Conservation (phyloP, 805 yeast species). For the Ascoidea tarda region DNA sequence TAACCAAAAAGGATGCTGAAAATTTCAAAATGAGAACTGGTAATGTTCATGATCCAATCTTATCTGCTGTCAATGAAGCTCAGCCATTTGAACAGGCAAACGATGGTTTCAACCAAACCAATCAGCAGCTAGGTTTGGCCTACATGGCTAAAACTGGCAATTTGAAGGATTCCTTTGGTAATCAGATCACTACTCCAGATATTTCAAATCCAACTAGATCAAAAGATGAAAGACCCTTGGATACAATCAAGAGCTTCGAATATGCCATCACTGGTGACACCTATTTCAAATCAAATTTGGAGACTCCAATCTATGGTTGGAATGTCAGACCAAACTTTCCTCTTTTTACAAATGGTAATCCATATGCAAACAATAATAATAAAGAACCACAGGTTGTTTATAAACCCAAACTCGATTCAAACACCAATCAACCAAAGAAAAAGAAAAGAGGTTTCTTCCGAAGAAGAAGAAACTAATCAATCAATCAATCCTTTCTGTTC, state of each 20-base stretch:
- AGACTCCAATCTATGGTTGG: constrained; percentile 72
- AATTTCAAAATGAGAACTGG: constrained; percentile 45
- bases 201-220: constrained; percentile 86
- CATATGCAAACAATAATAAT: constrained; percentile 16
- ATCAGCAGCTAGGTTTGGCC: neutral
- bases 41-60: constrained; percentile 58
- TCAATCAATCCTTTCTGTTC: too few relatives aligned
- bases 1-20: constrained; percentile 36
- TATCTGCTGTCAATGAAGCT: constrained; percentile 86
- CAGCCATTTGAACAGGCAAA: constrained; percentile 79
- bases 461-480: constrained; percentile 32
- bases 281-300: constrained; percentile 65
- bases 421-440: constrained; percentile 26
- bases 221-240: constrained; percentile 93
- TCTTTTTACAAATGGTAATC: constrained; percentile 20
- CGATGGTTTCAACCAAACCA: constrained; percentile 9
- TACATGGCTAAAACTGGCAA: constrained; percentile 21
- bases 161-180: constrained; percentile 65
- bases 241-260: constrained; percentile 88
- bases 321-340: constrained; percentile 68
- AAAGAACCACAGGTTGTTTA: neutral
- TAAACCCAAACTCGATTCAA: neutral
- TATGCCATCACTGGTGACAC: constrained; percentile 87
- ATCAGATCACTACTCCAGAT: constrained; percentile 65
- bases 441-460: constrained; percentile 77